A percentile compares a stretch with the other conserved stretches of the same genome.
Evolutionary conservation across 2,329 filamentous ascomycete species (phyloP).

Genomic region (Verruconis gallopava): DNA sequence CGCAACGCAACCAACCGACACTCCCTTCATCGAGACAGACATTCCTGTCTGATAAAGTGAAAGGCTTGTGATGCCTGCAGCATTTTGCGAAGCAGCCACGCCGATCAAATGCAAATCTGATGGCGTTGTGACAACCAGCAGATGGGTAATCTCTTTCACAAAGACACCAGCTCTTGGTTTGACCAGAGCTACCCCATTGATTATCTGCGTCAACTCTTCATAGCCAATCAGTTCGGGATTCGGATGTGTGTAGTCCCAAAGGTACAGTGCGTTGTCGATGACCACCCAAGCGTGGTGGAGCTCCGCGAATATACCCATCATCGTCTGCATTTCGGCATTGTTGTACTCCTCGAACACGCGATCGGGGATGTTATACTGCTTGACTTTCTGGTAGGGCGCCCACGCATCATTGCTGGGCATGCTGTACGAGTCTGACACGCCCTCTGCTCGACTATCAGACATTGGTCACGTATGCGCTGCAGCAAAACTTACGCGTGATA

Average conservation of each 20-base stretch:
- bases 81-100: conserved; percentile 51
- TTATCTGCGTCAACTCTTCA: conserved; percentile 77
- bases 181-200: conserved; percentile 81
- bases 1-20: conserved; percentile 64
- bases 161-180: conserved; percentile 81
- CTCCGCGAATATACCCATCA: conserved; percentile 90
- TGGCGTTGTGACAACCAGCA: conserved; percentile 79
- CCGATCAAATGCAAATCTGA: conserved; percentile 80
- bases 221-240: conserved; percentile 85
- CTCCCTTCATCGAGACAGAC: conserved; percentile 61
- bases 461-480: conserved; percentile 7
- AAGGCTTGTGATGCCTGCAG: conserved; percentile 57
- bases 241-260: conserved; percentile 96
- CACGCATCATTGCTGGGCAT: conserved; percentile 53
- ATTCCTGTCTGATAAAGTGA: conserved; percentile 82
- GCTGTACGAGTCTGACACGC: conserved; percentile 86
- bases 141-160: conserved; percentile 68
- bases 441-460: conserved; percentile 43
- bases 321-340: conserved; percentile 70
- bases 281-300: conserved; percentile 91
- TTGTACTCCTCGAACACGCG: conserved; percentile 90
- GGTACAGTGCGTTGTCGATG: conserved; percentile 88
- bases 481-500: conserved; percentile 57
- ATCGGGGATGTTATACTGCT: conserved; percentile 82
- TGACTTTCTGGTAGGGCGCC: conserved; percentile 79